These are phyloP conservation scores for Lodderomyces pseudojiufengensis DNA, from an alignment of 1,139 yeast species.

Conservation along the genomic window DNA sequence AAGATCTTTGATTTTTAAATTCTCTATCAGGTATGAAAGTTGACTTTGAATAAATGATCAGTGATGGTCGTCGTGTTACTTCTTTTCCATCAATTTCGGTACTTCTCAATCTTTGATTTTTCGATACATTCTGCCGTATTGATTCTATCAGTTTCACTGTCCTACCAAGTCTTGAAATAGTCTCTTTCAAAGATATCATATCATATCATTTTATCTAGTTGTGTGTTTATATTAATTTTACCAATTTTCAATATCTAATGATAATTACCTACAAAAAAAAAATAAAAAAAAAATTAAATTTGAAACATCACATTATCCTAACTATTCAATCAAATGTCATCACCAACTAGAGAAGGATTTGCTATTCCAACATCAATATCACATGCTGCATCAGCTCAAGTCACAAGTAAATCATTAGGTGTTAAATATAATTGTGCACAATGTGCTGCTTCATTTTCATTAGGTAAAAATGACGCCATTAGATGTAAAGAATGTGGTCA, in stretches of 20 bases:
- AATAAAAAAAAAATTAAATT: conserved; percentile 5
- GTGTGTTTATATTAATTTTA: no score
- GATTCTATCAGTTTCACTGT: conserved; percentile 14
- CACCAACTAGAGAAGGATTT: conserved; percentile 78
- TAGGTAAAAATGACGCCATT: conserved; percentile 92
- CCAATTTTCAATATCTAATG: not conserved
- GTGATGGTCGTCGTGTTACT: not conserved
- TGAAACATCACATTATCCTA: conserved; percentile 3
- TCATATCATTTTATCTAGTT: no score
- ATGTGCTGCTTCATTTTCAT: conserved; percentile 86
- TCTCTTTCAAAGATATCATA: conserved; percentile 15
- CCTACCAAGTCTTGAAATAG: conserved; percentile 17
- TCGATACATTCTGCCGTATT: not conserved
- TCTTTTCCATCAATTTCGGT: not conserved
- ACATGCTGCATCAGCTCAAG: conserved; percentile 53
- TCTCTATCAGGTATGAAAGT: conserved; percentile 12
- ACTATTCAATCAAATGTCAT: conserved; percentile 3
- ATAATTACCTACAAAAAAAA: conserved; percentile 1
- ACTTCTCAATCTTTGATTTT: not conserved
- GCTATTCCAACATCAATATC: conserved; percentile 81
- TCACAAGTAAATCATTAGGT: conserved; percentile 71
- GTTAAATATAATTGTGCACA: conserved; percentile 94
- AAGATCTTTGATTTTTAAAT: conserved; percentile 12
- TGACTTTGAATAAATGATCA: conserved; percentile 6
- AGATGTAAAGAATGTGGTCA: conserved; percentile 99